These are phyloP conservation scores for Psidium guajava DNA, from an alignment of 345 rosid genomes.

Conservation along the genomic window DNA sequence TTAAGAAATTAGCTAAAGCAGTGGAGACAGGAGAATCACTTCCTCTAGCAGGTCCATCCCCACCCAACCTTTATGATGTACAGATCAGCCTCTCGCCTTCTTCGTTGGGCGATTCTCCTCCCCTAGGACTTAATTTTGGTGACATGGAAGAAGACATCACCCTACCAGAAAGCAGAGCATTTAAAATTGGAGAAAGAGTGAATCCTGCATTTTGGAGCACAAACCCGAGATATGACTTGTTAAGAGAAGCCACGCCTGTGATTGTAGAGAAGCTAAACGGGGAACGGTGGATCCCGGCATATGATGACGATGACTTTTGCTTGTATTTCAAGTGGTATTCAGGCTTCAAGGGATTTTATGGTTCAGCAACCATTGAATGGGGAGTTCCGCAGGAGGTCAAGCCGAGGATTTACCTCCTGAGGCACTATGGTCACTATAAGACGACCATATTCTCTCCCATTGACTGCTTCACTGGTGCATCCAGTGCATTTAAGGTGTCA, in stretches of 20 bases:
- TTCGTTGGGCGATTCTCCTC: conserved; percentile 29
- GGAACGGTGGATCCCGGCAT: conserved; percentile 21
- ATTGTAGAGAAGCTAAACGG: conserved; percentile 36
- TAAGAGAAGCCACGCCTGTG: conserved; percentile 38
- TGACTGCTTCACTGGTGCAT: conserved; percentile 35
- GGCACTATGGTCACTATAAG: conserved; percentile 43
- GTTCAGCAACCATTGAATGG: conserved; percentile 36
- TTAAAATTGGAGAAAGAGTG: conserved; percentile 22
- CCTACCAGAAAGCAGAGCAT: conserved; percentile 15
- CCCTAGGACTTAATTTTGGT: conserved; percentile 24
- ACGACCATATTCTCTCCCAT: conserved; percentile 8
- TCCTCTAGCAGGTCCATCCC: conserved; percentile 4
- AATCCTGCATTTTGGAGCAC: conserved; percentile 40
- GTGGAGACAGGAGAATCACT: conserved; percentile 22
- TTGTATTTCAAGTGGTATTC: conserved; percentile 29
- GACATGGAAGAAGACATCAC: conserved; percentile 27
- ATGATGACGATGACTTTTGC: conserved; percentile 45
- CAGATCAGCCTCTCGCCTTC: conserved; percentile 15
- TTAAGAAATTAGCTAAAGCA: conserved; percentile 30
- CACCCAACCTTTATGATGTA: conserved; percentile 37
- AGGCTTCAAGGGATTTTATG: conserved; percentile 5
- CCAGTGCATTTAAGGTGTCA: conserved; percentile 27
- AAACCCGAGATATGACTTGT: conserved; percentile 37
- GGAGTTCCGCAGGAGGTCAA: conserved; percentile 21
- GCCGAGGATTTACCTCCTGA: conserved; percentile 21